Evolutionary conservation across 164 flowering plant species (phyloP).

Genomic region (Taxillus chinensis): DNA sequence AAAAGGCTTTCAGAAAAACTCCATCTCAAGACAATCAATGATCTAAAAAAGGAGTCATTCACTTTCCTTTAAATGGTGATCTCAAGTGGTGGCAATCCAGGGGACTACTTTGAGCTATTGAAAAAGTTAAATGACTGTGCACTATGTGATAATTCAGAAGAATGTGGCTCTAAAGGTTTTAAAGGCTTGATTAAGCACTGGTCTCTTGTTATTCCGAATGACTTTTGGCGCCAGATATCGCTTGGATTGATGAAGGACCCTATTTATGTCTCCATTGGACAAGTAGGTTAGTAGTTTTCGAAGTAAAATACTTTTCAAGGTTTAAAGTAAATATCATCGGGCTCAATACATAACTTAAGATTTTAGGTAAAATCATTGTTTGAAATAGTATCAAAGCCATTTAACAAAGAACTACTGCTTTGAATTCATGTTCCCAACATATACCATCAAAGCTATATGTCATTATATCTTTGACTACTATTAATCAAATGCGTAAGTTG

Average conservation of each 20-base stretch:
- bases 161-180: constrained; percentile 34
- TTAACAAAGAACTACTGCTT: too few species aligned
- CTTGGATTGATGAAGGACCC: constrained; percentile 96
- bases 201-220: constrained; percentile 90
- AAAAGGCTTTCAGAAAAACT: constrained; percentile 72
- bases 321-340: too few species aligned
- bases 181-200: constrained; percentile 46
- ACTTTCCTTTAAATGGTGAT: constrained; percentile 65
- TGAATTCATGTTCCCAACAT: too few species aligned
- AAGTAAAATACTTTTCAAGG: too few species aligned
- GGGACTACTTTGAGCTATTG: constrained; percentile 44
- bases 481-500: too few species aligned
- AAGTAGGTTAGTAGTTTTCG: constrained; percentile 41
- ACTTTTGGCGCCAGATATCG: constrained; percentile 88
- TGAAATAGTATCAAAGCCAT: too few species aligned
- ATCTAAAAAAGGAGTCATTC: constrained; percentile 65
- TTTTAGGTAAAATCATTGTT: too few species aligned
- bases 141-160: constrained; percentile 34
- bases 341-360: too few species aligned
- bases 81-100: constrained; percentile 38
- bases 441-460: too few species aligned
- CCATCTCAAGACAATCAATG: constrained; percentile 53
- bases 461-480: too few species aligned
- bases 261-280: constrained; percentile 90
- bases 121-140: constrained; percentile 58